Base-by-base conservation (phyloP, 75 land plant species). In the Cunninghamia lanceolata region DNA sequence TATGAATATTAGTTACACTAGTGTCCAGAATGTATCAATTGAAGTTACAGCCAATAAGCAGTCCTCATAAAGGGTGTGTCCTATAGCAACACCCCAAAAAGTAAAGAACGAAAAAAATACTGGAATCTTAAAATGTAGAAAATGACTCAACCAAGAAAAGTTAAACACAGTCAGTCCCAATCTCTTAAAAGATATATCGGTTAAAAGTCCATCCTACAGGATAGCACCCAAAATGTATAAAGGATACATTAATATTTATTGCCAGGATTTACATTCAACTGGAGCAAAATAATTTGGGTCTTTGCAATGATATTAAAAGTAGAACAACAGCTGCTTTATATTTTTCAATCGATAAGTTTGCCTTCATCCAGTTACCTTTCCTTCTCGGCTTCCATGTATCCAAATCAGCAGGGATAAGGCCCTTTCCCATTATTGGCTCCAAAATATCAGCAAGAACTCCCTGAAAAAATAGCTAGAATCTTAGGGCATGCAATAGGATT, bases 391-490 rank as follows among this genome's bases (percentile, higher is more conserved):
- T 98, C 99, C 99, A 98, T n/a, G 99, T 98, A 43, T 95, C 99
- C 79, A 96, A 91, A 85, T 98, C 99, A 83, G 99, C 99, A 84
- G 99, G 99, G 85, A 98, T 98, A 81, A 98, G 95, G 74, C 99
- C 99, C 88, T 98, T 98, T 45, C 99, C 99, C 99, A 98, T 98
- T 86, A 98, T 96, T 84, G 99, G 99, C 87, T 98, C 97, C 84
- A 98, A 87, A 63, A 98, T 98, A 83, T 98, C 99, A 84, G 99
- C 99, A 91, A 98, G 95, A 87, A 98, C 94, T 85, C 99, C 99
- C 99, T 98, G 86, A 21, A 87, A 54, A 43, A n/a, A 11, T 80
- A 80, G 46, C 50, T 43, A 80, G 10, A 80, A 10, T 45, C 45
- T 80, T 30, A 80, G 82, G 5, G n/a, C 82, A 45, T 45, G 52